These are phyloP conservation scores for Ustilago esculenta DNA, from an alignment of 1,284 basidiomycete genomes.

Conservation along the genomic window DNA sequence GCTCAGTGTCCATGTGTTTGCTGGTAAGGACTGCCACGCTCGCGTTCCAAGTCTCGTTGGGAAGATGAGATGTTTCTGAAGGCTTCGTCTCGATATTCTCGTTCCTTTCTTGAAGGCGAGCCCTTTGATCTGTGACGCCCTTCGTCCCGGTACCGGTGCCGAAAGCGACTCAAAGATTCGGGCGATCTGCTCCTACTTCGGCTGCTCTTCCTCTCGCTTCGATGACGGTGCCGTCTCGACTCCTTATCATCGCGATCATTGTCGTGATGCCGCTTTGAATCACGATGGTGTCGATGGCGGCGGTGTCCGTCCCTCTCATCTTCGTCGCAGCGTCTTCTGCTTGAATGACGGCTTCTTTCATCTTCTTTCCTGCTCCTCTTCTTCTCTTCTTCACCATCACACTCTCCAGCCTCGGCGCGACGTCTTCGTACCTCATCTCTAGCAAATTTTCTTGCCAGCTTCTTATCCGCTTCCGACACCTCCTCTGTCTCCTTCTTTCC, in stretches of 20 bases:
- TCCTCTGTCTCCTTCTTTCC: conserved; percentile 15
- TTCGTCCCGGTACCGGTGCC: background rate
- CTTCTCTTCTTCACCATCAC: conserved; percentile 10
- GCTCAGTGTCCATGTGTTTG: too few species aligned
- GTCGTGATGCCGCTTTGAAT: conserved; percentile 7
- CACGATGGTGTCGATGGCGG: conserved; percentile 5
- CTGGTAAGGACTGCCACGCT: too few species aligned
- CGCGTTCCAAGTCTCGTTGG: background rate
- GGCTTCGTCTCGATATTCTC: background rate
- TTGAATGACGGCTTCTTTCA: conserved; percentile 4
- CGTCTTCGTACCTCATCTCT: conserved; percentile 34
- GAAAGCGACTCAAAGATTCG: conserved; percentile 5
- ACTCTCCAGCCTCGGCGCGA: conserved; percentile 35
- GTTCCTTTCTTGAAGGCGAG: background rate
- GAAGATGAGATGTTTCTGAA: conserved; percentile 1
- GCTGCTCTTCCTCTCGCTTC: conserved; percentile 1
- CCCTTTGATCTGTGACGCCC: background rate
- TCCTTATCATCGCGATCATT: conserved; percentile 8
- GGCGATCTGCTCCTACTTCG: conserved; percentile 33
- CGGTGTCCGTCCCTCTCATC: conserved; percentile 6
- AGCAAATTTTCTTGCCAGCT: conserved; percentile 48
- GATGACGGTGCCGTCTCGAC: conserved; percentile 12
- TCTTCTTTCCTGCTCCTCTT: conserved; percentile 15
- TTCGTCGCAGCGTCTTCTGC: conserved; percentile 7
- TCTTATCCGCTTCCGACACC: conserved; percentile 45